Evolutionary conservation across 2,329 filamentous ascomycete species (phyloP).

Genomic region (Amylocarpus encephaloides): DNA sequence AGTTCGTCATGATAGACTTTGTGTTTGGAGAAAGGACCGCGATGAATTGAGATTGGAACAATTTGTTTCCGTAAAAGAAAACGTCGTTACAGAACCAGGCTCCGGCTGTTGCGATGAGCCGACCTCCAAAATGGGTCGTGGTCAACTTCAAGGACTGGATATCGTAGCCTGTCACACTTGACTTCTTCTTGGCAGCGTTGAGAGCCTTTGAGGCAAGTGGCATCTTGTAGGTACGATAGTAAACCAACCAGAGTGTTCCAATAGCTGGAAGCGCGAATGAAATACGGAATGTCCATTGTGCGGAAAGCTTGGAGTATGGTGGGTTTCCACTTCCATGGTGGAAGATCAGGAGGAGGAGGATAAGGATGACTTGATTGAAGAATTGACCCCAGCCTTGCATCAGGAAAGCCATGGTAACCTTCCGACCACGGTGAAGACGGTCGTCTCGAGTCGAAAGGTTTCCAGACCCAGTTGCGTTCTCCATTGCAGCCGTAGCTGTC

Average conservation of each 20-base stretch:
- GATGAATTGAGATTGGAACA: conserved; percentile 92
- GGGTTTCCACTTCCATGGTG: conserved; percentile 54
- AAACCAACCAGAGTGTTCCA: conserved; percentile 89
- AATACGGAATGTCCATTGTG: conserved; percentile 86
- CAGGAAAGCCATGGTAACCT: conserved; percentile 90
- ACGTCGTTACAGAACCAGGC: conserved; percentile 96
- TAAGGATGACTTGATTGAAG: conserved; percentile 85
- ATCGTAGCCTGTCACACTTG: conserved; percentile 87
- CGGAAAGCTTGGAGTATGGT: conserved; percentile 70
- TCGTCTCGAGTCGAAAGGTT: conserved; percentile 87
- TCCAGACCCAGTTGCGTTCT: conserved; percentile 78
- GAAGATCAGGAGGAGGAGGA: conserved; percentile 81
- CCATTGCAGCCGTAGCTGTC: conserved; percentile 92
- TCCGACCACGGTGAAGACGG: conserved; percentile 89
- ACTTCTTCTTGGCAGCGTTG: conserved; percentile 74
- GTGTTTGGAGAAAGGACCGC: conserved; percentile 63
- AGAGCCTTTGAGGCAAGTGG: conserved; percentile 79
- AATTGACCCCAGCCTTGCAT: conserved; percentile 99
- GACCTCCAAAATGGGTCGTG: conserved; percentile 76
- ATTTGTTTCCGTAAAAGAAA: conserved; percentile 99
- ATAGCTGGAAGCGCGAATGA: conserved; percentile 88
- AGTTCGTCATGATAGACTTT: conserved; percentile 64
- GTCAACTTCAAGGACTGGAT: conserved; percentile 73
- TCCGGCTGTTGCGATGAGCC: conserved; percentile 78
- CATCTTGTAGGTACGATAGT: conserved; percentile 96